Evolutionary conservation across 2,329 filamentous ascomycete genomes (phyloP), one percentile per base, ranked within the genome.

Genomic region (Didymella glomerata): DNA sequence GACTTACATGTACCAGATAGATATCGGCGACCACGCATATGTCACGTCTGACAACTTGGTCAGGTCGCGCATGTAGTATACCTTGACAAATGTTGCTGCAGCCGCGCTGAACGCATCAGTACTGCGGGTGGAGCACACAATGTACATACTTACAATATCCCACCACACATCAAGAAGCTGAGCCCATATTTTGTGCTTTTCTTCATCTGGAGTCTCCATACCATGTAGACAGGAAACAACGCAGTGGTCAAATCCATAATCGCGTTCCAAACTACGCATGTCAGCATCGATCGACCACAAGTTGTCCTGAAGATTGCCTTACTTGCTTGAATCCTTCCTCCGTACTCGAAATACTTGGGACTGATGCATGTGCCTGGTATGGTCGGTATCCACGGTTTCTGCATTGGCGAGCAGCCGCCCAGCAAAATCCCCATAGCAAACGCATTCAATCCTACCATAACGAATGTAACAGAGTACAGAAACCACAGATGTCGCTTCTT

Each of bases 401-500:
- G 22, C 41, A 48, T 53, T 18, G 54, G 54, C 9, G 48, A 40
- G 25, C 54, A 57, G 3, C 32, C 20, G n/a, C 54, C 48, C 3
- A 53, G 40, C 16, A 57, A 16, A 9, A 57, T 46, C 5, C 30
- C 42, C 2, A 57, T 53, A 3, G 32, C 32, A 24, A 57, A 57
- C 1, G 22, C 8, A 8, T 56, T 56, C 14, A 56, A 30, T 16
- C 40, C 54, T 11, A 57, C n/a, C 44, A 47, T 54, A 30, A 48
- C 14, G 1, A 32, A 25, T n/a, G 51, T 48, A 2, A 48, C 44
- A 13, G 25, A 11, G 20, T 49, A 56, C 4, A 56, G 38, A 16
- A 56, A 27, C 53, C 53, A 56, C 18, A 48, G 14, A 20, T 56
- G 53, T 20, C 45, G 36, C 22, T 36, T 50, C 30, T 25, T 38